A percentile compares a stretch with the other conserved stretches of the same genome.
These are phyloP conservation scores for Dactylis glomerata DNA, from an alignment of 176 grass and related monocot species.

Conservation along the genomic window DNA sequence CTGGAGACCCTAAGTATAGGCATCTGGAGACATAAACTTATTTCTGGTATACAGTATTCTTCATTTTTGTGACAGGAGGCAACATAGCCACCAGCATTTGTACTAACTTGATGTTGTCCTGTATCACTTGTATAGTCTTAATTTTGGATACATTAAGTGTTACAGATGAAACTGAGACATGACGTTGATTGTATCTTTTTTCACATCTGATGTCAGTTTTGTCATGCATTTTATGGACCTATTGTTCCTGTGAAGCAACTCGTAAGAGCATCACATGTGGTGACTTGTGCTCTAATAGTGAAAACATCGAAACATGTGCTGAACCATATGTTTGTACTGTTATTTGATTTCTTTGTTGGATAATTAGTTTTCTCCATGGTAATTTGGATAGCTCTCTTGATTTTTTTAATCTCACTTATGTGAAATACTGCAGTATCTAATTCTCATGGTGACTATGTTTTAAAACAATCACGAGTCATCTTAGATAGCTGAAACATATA, in stretches of 20 bases:
- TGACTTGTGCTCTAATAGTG: background rate
- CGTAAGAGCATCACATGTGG: background rate
- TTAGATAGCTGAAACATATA: background rate
- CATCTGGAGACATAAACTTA: background rate
- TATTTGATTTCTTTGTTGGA: background rate
- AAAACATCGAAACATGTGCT: background rate
- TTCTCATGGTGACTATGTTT: conserved; percentile 6
- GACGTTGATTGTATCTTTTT: background rate
- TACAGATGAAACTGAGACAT: background rate
- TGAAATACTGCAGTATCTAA: background rate
- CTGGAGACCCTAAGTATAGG: background rate
- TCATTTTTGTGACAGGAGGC: background rate
- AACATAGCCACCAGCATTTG: background rate
- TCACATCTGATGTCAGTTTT: background rate
- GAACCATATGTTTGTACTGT: background rate
- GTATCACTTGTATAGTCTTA: background rate
- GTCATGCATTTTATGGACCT: background rate
- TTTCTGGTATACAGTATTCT: background rate
- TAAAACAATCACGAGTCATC: background rate
- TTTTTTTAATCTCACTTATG: background rate
- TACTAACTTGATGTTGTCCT: background rate
- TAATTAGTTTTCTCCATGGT: background rate
- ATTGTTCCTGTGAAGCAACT: background rate
- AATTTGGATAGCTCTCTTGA: background rate
- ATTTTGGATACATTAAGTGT: background rate